A percentile compares a stretch with the other conserved stretches of the same genome.
phyloP scores from a whole-genome alignment of 768 basidiomycete genomes.

The Suillus subalutaceus region DNA sequence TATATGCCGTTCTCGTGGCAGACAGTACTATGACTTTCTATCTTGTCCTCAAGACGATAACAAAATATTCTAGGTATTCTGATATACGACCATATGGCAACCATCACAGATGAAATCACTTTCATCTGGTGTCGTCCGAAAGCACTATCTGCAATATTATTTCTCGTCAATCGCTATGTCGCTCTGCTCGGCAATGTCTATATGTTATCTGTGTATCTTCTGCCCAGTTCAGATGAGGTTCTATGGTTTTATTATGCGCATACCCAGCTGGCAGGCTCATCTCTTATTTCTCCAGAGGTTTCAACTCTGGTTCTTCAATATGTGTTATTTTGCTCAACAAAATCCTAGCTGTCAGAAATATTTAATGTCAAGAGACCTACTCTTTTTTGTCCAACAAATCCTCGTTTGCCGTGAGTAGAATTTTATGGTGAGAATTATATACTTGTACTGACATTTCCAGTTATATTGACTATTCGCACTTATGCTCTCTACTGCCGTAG shows the following conservation, averaged over 20 bases:
- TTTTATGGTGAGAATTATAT: neutral
- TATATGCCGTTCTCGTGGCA: constrained; percentile 1
- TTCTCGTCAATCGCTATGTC: constrained; percentile 54
- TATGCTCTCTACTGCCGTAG: constrained; percentile 52
- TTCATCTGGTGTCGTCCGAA: constrained; percentile 41
- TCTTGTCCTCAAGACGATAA: neutral
- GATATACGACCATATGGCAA: constrained; percentile 34
- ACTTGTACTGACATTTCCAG: constrained; percentile 24
- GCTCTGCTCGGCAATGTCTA: constrained; percentile 44
- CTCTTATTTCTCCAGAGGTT: constrained; percentile 6
- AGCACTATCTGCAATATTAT: constrained; percentile 41
- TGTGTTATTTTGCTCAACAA: neutral
- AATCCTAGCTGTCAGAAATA: constrained; percentile 42
- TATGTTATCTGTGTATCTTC: constrained; percentile 34
- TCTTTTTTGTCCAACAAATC: constrained; percentile 48
- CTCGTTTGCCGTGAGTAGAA: constrained; percentile 46
- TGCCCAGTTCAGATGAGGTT: constrained; percentile 10
- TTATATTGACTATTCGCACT: constrained; percentile 49
- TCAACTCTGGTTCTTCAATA: neutral
- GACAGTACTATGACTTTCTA: constrained; percentile 5
- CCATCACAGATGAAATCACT: constrained; percentile 40
- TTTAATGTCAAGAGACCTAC: constrained; percentile 41
- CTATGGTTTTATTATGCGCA: neutral
- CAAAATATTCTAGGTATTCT: constrained; percentile 22
- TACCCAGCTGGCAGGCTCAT: neutral